phyloP scores from a whole-genome alignment of 805 yeast genomes.

The Maudiozyma bulderi region DNA sequence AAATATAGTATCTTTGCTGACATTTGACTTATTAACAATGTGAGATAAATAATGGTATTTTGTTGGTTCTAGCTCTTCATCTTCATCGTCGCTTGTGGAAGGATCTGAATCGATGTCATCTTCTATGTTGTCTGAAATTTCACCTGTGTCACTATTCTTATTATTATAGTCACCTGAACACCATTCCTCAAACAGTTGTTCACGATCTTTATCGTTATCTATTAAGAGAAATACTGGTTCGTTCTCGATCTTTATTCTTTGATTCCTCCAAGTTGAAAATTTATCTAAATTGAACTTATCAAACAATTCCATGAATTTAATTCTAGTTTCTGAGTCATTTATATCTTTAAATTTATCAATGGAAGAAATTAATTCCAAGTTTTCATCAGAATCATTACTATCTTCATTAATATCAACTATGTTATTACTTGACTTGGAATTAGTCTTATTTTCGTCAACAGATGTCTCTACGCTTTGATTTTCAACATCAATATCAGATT shows the following conservation, averaged over 20 bases:
- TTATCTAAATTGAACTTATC: conserved; percentile 32
- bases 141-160: background rate
- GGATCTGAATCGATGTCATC: conserved; percentile 11
- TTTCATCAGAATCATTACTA: background rate
- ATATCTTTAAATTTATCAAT: background rate
- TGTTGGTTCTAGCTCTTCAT: conserved; percentile 18
- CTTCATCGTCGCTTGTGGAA: background rate
- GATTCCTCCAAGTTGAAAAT: conserved; percentile 39
- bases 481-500: background rate
- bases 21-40: conserved; percentile 19
- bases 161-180: conserved; percentile 7
- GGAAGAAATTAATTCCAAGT: background rate
- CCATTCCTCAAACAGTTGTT: conserved; percentile 40
- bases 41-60: conserved; percentile 27
- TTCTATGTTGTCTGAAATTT: conserved; percentile 2
- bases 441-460: too few relatives aligned
- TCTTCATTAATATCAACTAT: background rate
- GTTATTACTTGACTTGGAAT: too few relatives aligned
- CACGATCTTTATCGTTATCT: conserved; percentile 29
- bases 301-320: conserved; percentile 30
- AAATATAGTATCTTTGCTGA: conserved; percentile 16
- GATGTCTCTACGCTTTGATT: background rate
- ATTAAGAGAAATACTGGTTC: conserved; percentile 35
- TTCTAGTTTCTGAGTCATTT: background rate
- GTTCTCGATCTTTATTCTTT: conserved; percentile 32